phyloP scores from a whole-genome alignment of 2,329 filamentous ascomycete genomes.

The Aspergillus fumigatiaffinis region DNA sequence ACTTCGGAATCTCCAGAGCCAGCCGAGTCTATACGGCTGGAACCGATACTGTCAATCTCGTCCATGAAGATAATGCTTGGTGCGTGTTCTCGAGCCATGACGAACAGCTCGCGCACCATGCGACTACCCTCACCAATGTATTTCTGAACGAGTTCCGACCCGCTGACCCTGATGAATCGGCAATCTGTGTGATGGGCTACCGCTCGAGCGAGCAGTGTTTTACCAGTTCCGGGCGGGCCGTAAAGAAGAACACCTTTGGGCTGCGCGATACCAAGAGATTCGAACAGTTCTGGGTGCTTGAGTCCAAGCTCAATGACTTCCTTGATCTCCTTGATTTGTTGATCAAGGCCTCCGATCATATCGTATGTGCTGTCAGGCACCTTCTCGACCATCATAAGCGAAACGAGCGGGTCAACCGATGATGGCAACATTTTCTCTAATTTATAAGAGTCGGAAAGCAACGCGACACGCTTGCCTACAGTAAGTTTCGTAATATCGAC shows the following conservation, averaged over 20 bases:
- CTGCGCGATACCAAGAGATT: slow-evolving; percentile 97
- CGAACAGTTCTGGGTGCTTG: slow-evolving; percentile 97
- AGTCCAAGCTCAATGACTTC: slow-evolving; percentile 98
- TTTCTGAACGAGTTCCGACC: slow-evolving; percentile 95
- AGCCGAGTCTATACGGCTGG: slow-evolving; percentile 90
- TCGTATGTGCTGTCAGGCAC: slow-evolving; percentile 99
- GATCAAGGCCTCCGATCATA: slow-evolving; percentile 98
- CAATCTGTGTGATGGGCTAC: slow-evolving; percentile 98
- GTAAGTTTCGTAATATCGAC: slow-evolving; percentile 96
- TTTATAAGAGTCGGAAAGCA: slow-evolving; percentile 97
- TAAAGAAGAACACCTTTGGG: slow-evolving; percentile 97
- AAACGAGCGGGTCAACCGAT: slow-evolving; percentile 95
- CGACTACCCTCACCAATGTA: slow-evolving; percentile 97
- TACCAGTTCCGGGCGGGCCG: slow-evolving; percentile 93
- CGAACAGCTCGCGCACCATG: slow-evolving; percentile 98
- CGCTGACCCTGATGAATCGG: slow-evolving; percentile 97
- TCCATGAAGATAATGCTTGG: slow-evolving; percentile 99
- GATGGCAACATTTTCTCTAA: slow-evolving; percentile 98
- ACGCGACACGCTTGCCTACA: slow-evolving; percentile 92
- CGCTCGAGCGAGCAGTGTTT: slow-evolving; percentile 89
- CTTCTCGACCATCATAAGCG: slow-evolving; percentile 99
- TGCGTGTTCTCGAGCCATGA: slow-evolving; percentile 97
- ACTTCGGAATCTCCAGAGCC: slow-evolving; percentile 96
- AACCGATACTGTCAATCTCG: slow-evolving; percentile 98
- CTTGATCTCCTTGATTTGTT: slow-evolving; percentile 99